A percentile compares a stretch with the other conserved stretches of the same genome.
These are phyloP conservation scores for Castanea mollissima DNA, from an alignment of 306 rosid genomes.

Conservation along the genomic window DNA sequence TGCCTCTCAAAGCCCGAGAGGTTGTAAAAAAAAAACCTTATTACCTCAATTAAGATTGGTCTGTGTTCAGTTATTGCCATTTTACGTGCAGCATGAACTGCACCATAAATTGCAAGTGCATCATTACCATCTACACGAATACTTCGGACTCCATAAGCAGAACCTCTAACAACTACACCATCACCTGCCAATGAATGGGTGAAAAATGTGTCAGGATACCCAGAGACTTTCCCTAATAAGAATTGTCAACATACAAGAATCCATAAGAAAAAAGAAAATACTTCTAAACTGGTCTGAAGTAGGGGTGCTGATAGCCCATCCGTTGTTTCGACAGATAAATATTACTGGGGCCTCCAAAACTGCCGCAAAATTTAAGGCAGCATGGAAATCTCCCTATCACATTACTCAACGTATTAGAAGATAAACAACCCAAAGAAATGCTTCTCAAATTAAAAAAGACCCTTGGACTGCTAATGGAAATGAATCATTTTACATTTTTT, in stretches of 20 bases:
- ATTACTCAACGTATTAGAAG: conserved; percentile 20
- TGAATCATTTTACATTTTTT: background rate
- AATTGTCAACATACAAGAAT: conserved; percentile 10
- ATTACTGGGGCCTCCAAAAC: conserved; percentile 88
- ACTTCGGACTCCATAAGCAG: conserved; percentile 77
- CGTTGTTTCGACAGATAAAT: conserved; percentile 92
- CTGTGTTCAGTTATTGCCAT: conserved; percentile 75
- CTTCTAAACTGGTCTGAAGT: conserved; percentile 94
- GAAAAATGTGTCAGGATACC: conserved; percentile 15
- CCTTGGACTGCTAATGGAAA: conserved; percentile 9
- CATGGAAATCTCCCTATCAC: conserved; percentile 95
- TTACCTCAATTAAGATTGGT: conserved; percentile 86
- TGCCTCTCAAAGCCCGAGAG: background rate
- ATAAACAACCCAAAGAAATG: background rate
- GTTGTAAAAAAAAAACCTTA: conserved; percentile 11
- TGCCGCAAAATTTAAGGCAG: conserved; percentile 87
- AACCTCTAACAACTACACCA: conserved; percentile 81
- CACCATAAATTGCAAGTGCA: conserved; percentile 73
- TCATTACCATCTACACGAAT: conserved; percentile 96
- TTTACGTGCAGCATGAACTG: conserved; percentile 75
- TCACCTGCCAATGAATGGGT: conserved; percentile 57
- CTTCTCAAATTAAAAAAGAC: background rate
- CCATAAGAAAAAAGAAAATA: conserved; percentile 24
- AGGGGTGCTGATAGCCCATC: conserved; percentile 99
- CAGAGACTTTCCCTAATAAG: conserved; percentile 11